Conservation (phyloP, 108 stramenopile genomes). For the Fragilaria crotonensis region DNA sequence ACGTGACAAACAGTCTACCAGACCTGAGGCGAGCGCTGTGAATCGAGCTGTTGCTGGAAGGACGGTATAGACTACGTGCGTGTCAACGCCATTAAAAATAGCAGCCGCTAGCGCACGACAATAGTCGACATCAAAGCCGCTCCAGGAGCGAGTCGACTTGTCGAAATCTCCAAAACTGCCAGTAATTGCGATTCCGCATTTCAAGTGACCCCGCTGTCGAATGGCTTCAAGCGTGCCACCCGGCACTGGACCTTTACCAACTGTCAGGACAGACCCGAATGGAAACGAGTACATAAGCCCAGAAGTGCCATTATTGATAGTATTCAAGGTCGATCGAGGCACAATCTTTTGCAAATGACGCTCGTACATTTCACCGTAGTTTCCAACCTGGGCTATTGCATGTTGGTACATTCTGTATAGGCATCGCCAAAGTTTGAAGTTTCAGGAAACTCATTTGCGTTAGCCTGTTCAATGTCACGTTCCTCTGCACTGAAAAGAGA, state of each 20-base stretch:
- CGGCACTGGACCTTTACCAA: background rate
- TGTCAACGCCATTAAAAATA: constrained; percentile 26
- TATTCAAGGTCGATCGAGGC: constrained; percentile 17
- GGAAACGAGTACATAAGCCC: constrained; percentile 37
- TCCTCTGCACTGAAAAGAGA: constrained; percentile 39
- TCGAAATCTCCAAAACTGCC: background rate
- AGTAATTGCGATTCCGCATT: constrained; percentile 32
- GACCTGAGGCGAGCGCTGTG: constrained; percentile 20
- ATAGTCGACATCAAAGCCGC: constrained; percentile 1
- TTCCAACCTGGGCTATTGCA: constrained; percentile 39
- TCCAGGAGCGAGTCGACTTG: background rate
- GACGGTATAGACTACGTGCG: constrained; percentile 14
- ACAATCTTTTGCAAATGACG: constrained; percentile 8
- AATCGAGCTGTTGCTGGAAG: constrained; percentile 25
- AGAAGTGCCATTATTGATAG: constrained; percentile 39
- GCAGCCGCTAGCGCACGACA: constrained; percentile 43
- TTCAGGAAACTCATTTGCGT: constrained; percentile 5
- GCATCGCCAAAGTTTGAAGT: constrained; percentile 13
- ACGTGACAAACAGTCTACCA: constrained; percentile 45
- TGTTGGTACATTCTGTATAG: constrained; percentile 16
- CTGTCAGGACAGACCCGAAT: constrained; percentile 16
- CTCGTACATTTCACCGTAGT: constrained; percentile 35
- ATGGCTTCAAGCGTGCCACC: constrained; percentile 19
- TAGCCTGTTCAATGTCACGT: constrained; percentile 10
- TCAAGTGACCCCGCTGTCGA: constrained; percentile 17